Conservation (phyloP, 2,329 filamentous ascomycete species). For the Chaetomium strumarium region DNA sequence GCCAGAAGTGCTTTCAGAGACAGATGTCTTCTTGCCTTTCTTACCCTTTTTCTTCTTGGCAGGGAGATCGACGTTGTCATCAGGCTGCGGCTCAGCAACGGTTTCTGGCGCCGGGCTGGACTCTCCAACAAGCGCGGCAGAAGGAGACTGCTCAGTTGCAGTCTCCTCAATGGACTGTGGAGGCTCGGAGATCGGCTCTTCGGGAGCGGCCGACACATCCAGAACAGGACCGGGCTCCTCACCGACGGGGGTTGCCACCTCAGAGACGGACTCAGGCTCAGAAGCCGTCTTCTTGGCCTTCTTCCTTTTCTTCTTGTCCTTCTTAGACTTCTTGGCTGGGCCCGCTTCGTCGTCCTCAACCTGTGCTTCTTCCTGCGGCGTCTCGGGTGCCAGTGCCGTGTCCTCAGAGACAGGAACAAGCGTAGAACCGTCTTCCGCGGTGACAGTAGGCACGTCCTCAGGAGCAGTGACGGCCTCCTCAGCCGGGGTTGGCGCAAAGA, state of each 20-base stretch:
- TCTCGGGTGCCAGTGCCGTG: neutral
- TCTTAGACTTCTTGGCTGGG: conserved; percentile 29
- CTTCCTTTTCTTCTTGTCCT: conserved; percentile 12
- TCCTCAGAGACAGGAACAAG: neutral
- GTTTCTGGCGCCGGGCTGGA: neutral
- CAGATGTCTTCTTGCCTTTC: conserved; percentile 23
- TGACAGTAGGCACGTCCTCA: neutral
- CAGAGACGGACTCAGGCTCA: neutral
- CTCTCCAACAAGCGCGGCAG: neutral
- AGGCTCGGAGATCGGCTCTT: neutral
- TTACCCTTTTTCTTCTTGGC: conserved; percentile 28
- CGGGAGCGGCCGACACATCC: neutral
- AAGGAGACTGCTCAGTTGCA: neutral
- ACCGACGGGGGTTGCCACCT: neutral
- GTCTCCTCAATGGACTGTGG: neutral
- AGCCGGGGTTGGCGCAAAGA: neutral
- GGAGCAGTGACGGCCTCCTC: neutral
- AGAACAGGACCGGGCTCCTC: neutral
- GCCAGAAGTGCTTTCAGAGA: conserved; percentile 10
- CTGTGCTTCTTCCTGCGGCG: neutral
- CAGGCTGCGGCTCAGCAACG: neutral
- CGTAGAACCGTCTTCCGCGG: neutral
- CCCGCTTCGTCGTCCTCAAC: neutral
- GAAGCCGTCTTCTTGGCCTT: conserved; percentile 5
- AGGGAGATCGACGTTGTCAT: neutral